Percentiles rank a stretch among this genome's conserved stretches.
phyloP scores from a whole-genome alignment of 1,139 yeast species.

The Yamadazyma pseudoaaseri region DNA sequence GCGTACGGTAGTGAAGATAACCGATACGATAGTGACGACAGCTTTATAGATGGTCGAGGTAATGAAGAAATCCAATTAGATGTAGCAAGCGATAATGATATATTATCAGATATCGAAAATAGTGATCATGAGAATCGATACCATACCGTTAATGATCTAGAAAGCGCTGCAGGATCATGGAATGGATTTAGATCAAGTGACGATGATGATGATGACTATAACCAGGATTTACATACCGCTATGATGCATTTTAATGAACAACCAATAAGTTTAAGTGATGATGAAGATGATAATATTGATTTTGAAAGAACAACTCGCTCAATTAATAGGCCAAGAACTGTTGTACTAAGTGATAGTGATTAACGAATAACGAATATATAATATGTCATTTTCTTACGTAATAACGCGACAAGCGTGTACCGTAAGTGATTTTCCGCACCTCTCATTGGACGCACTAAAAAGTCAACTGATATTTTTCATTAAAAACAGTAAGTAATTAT shows the following conservation, averaged over 20 bases:
- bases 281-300: conserved; percentile 7
- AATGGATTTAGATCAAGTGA: conserved; percentile 1
- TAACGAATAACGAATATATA: conserved; percentile 1
- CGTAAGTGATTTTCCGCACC: no score
- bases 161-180: conserved; percentile 1
- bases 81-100: conserved; percentile 5
- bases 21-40: conserved; percentile 28
- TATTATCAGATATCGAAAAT: conserved; percentile 1
- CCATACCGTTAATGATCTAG: not conserved
- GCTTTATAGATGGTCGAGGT: conserved; percentile 26
- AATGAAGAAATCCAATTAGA: conserved; percentile 13
- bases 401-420: no score
- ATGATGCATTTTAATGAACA: conserved; percentile 13
- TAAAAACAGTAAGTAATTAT: conserved; percentile 6
- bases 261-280: conserved; percentile 1
- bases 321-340: conserved; percentile 3
- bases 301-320: conserved; percentile 4
- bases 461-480: conserved; percentile 14
- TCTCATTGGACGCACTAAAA: conserved; percentile 14
- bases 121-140: not conserved
- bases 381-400: not conserved
- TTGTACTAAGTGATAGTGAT: conserved; percentile 3
- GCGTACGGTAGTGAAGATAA: conserved; percentile 17
- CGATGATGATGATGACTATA: conserved; percentile 6
- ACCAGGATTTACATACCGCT: conserved; percentile 19